These are phyloP conservation scores for Lumnitzera littorea DNA, from an alignment of 345 rosid species.

Conservation along the genomic window DNA sequence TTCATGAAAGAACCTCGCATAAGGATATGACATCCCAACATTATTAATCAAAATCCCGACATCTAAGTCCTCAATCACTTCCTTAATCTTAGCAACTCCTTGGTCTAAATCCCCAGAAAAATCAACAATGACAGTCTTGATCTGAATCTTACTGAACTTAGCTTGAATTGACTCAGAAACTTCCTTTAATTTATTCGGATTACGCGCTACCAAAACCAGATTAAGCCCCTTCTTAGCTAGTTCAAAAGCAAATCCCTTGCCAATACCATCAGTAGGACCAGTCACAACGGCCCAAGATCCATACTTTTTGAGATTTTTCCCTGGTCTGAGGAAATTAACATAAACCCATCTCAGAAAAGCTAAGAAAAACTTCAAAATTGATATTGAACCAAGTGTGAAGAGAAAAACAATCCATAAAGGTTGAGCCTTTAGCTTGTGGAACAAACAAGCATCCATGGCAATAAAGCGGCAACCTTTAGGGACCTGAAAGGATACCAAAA, in stretches of 20 bases:
- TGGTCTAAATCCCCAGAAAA: conserved; percentile 78
- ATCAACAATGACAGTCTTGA: conserved; percentile 68
- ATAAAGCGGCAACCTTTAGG: neutral
- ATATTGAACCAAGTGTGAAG: conserved; percentile 51
- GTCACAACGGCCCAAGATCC: conserved; percentile 97
- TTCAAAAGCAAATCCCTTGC: conserved; percentile 81
- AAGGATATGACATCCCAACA: conserved; percentile 91
- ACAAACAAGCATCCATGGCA: conserved; percentile 48
- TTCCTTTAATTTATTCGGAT: conserved; percentile 53
- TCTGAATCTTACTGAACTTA: conserved; percentile 37
- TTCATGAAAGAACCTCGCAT: conserved; percentile 89
- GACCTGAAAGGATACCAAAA: neutral
- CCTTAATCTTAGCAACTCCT: conserved; percentile 61
- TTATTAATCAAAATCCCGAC: conserved; percentile 81
- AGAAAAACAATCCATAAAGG: conserved; percentile 55
- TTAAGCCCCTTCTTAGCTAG: conserved; percentile 70
- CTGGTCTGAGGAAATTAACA: conserved; percentile 77
- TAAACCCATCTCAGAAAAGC: conserved; percentile 57
- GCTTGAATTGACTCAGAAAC: conserved; percentile 56
- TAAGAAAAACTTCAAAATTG: conserved; percentile 34
- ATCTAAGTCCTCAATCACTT: conserved; percentile 60
- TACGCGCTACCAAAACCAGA: conserved; percentile 79
- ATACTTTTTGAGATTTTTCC: conserved; percentile 70
- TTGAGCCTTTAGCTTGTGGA: conserved; percentile 44
- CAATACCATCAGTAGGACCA: conserved; percentile 93